Conservation (phyloP, 2,329 filamentous ascomycete species). For the Dothistroma pini region DNA sequence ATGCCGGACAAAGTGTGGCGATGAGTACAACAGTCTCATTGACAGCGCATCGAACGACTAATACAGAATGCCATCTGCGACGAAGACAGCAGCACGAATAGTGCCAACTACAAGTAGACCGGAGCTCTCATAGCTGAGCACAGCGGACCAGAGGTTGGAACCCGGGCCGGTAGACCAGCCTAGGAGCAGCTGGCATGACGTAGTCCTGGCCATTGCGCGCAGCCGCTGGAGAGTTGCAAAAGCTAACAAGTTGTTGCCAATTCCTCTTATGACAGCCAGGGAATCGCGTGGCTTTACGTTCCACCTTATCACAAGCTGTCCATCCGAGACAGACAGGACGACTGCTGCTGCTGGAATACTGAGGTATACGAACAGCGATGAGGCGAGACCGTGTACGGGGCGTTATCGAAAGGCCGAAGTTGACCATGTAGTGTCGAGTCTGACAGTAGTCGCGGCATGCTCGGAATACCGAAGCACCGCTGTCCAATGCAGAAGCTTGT, state of each 20-base stretch:
- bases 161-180: slow-evolving; percentile 7
- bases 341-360: slow-evolving; percentile 7
- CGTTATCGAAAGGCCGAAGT: slow-evolving; percentile 2
- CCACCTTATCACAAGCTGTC: slow-evolving; percentile 4
- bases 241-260: slow-evolving; percentile 10
- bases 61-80: slow-evolving; percentile 8
- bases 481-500: background rate
- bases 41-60: background rate
- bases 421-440: background rate
- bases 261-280: slow-evolving; percentile 9
- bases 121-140: background rate
- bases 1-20: background rate
- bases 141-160: background rate
- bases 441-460: background rate
- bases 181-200: background rate
- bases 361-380: slow-evolving; percentile 3
- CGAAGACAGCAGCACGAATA: slow-evolving; percentile 5
- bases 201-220: slow-evolving; percentile 5
- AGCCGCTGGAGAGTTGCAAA: slow-evolving; percentile 11
- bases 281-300: slow-evolving; percentile 8
- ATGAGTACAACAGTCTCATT: slow-evolving; percentile 1
- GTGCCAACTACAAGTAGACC: slow-evolving; percentile 4
- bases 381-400: slow-evolving; percentile 2
- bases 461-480: background rate
- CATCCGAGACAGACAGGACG: slow-evolving; percentile 7